Conservation (phyloP, 441 rosid genomes). For the Adansonia gregorii region DNA sequence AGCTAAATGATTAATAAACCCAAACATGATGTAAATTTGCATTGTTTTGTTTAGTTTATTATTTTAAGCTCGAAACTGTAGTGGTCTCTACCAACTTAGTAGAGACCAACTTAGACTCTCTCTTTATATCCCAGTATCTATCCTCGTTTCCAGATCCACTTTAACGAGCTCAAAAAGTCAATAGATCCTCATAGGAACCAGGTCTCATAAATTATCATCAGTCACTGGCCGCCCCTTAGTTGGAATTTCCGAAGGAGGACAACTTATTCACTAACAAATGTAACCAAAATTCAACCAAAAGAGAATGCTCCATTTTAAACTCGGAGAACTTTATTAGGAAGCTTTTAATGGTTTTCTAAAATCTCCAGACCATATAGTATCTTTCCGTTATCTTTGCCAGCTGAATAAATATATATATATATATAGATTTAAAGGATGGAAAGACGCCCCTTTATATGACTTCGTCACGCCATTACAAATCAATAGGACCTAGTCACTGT, state of each 20-base stretch:
- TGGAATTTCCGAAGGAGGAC: background rate
- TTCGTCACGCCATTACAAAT: background rate
- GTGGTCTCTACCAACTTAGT: background rate
- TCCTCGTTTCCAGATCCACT: background rate
- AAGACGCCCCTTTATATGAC: background rate
- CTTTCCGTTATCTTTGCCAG: background rate
- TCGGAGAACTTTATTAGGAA: background rate
- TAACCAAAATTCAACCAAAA: background rate
- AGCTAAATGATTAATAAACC: background rate
- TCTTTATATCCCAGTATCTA: background rate
- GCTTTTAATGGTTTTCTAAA: conserved; percentile 3
- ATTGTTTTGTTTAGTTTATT: background rate
- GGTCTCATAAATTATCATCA: background rate
- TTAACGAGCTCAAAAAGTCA: background rate
- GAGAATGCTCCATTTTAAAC: background rate
- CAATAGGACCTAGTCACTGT: background rate
- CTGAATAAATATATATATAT: no score
- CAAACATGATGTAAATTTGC: background rate
- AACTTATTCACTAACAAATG: background rate
- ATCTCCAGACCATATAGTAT: background rate
- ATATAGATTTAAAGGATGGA: no score
- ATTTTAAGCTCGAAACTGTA: background rate
- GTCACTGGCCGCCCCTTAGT: background rate
- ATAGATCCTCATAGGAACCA: background rate
- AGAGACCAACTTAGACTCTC: background rate